A percentile compares a stretch with the other conserved stretches of the same genome.
Evolutionary conservation across 1,139 yeast genomes (phyloP).

Genomic region (Pichia sp.): DNA sequence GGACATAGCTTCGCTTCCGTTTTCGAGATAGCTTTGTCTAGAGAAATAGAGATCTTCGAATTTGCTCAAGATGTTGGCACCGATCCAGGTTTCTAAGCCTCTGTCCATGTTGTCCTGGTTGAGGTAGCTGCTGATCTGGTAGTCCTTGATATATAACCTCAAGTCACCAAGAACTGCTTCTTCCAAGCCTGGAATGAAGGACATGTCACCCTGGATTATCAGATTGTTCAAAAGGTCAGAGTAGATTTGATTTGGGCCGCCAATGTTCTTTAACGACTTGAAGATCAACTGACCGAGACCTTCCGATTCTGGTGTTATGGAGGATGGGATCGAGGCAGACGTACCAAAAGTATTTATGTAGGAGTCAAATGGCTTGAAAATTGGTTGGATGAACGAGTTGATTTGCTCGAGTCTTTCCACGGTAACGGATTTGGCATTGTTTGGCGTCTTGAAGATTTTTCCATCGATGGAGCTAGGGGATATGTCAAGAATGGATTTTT

Average conservation of each 20-base stretch:
- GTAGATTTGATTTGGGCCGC: constrained; percentile 37
- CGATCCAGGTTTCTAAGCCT: constrained; percentile 58
- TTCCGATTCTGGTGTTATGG: constrained; percentile 34
- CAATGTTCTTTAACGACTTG: constrained; percentile 40
- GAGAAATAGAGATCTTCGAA: constrained; percentile 50
- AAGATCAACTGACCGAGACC: constrained; percentile 46
- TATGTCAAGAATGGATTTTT: constrained; percentile 36
- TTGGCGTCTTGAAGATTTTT: constrained; percentile 47
- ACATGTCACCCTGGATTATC: constrained; percentile 62
- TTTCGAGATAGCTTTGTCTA: constrained; percentile 55
- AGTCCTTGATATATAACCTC: constrained; percentile 48
- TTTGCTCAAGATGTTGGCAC: constrained; percentile 59
- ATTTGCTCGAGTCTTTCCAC: constrained; percentile 38
- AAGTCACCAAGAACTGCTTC: constrained; percentile 60
- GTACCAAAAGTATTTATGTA: constrained; percentile 29
- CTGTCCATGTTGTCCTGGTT: constrained; percentile 43
- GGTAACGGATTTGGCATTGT: constrained; percentile 39
- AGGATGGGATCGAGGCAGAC: constrained; percentile 25
- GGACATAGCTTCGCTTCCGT: constrained; percentile 45
- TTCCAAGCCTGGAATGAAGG: constrained; percentile 56
- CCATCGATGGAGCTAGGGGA: constrained; percentile 31
- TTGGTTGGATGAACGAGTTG: constrained; percentile 45
- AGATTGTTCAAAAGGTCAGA: constrained; percentile 49
- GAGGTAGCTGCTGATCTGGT: constrained; percentile 37
- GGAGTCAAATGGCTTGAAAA: constrained; percentile 50